Evolutionary conservation across 805 yeast genomes (phyloP).

Genomic region (Dipodascopsis uninucleata): DNA sequence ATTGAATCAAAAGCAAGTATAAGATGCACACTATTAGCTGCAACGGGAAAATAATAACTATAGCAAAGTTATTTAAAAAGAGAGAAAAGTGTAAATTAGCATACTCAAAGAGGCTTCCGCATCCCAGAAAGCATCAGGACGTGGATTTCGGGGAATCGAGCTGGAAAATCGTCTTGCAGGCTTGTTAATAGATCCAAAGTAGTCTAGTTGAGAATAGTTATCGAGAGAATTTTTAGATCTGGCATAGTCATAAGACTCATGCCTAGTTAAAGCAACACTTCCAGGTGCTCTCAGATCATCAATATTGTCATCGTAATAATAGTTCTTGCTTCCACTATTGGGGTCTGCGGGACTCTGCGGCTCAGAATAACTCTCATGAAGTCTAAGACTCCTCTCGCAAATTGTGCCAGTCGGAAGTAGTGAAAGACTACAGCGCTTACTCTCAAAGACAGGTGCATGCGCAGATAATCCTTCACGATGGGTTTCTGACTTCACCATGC

Average conservation of each 20-base stretch:
- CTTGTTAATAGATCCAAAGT: slow-evolving; percentile 7
- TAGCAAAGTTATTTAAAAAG: not conserved
- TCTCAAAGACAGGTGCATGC: slow-evolving; percentile 21
- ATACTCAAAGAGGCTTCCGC: slow-evolving; percentile 23
- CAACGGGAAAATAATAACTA: slow-evolving; percentile 2
- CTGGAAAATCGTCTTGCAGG: slow-evolving; percentile 1
- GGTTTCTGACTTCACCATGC: not conserved
- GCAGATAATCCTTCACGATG: slow-evolving; percentile 14
- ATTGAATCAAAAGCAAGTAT: slow-evolving; percentile 6
- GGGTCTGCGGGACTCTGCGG: slow-evolving; percentile 16
- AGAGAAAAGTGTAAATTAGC: not conserved
- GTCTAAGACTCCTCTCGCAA: not conserved
- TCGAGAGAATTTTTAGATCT: slow-evolving; percentile 3
- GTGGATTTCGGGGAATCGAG: slow-evolving; percentile 3
- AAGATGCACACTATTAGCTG: not conserved
- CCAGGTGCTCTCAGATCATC: not conserved
- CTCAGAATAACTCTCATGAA: slow-evolving; percentile 12
- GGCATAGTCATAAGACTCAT: slow-evolving; percentile 7
- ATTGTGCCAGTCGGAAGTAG: not conserved
- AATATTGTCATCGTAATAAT: slow-evolving; percentile 5
- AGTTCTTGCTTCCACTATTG: too few species aligned
- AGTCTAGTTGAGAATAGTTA: slow-evolving; percentile 1
- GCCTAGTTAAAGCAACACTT: not conserved
- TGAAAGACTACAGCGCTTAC: not conserved
- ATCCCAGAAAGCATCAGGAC: slow-evolving; percentile 12